These are phyloP conservation scores for Parmales sp. DNA, from an alignment of 108 stramenopile genomes.

Conservation along the genomic window DNA sequence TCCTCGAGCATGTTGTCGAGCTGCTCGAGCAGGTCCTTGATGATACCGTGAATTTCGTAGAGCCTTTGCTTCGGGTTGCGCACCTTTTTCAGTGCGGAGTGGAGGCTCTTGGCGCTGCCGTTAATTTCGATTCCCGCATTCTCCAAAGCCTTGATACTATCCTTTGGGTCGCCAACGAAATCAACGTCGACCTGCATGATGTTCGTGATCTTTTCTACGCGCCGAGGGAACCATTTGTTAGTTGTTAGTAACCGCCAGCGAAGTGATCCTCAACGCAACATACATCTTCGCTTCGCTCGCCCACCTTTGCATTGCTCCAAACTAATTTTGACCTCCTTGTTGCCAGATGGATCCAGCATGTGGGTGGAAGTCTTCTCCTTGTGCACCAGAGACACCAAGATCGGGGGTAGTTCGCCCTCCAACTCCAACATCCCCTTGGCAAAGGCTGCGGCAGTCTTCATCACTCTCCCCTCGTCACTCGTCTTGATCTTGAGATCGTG, in stretches of 20 bases:
- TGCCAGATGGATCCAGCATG: constrained; percentile 91
- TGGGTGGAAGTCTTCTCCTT: constrained; percentile 74
- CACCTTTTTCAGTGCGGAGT: constrained; percentile 60
- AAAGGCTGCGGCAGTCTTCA: constrained; percentile 97
- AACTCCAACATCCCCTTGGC: constrained; percentile 91
- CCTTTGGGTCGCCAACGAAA: no score
- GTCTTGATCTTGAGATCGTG: constrained; percentile 98
- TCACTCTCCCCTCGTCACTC: constrained; percentile 93
- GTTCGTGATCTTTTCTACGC: constrained; percentile 52
- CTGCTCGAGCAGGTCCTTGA: constrained; percentile 69
- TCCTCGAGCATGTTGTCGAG: constrained; percentile 66
- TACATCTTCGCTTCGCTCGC: no score
- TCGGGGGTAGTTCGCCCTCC: constrained; percentile 95
- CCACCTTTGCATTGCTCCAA: constrained; percentile 70
- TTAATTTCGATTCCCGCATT: no score
- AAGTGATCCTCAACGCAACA: no score
- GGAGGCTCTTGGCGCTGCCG: constrained; percentile 54
- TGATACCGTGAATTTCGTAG: constrained; percentile 61
- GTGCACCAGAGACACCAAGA: constrained; percentile 91
- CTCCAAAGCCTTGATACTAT: no score
- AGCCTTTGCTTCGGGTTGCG: constrained; percentile 79
- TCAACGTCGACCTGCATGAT: constrained; percentile 75
- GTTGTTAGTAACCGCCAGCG: no score
- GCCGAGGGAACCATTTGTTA: no score
- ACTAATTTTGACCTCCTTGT: constrained; percentile 81